Evolutionary conservation across 2,329 filamentous ascomycete species (phyloP).

Genomic region (Proliferodiscus dingleyae): DNA sequence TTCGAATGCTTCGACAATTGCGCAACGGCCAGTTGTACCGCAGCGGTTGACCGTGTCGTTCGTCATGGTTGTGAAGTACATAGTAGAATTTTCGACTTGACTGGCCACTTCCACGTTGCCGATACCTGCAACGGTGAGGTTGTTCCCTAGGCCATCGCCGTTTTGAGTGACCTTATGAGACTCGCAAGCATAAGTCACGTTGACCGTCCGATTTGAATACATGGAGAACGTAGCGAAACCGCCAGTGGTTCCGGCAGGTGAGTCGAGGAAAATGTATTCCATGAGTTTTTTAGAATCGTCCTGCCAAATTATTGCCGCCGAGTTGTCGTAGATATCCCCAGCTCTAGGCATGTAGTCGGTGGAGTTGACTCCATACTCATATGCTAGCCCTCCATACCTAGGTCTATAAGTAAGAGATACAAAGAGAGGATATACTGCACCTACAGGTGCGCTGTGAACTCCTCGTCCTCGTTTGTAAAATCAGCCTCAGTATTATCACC

Average conservation of each 20-base stretch:
- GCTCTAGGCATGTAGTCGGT: conserved; percentile 26
- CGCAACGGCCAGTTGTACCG: conserved; percentile 17
- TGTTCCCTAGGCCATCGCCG: conserved; percentile 28
- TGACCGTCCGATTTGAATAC: conserved; percentile 33
- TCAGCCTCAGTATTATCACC: conserved; percentile 23
- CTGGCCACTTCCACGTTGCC: conserved; percentile 23
- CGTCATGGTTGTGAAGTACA: conserved; percentile 33
- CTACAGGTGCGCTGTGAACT: conserved; percentile 41
- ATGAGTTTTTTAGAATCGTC: conserved; percentile 19
- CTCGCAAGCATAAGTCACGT: conserved; percentile 28
- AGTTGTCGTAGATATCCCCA: conserved; percentile 18
- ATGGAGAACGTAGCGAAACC: conserved; percentile 20
- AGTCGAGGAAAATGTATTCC: conserved; percentile 38
- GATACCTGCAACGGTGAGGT: conserved; percentile 28
- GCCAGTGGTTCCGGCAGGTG: conserved; percentile 7
- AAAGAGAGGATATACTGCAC: background rate
- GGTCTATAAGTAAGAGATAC: background rate
- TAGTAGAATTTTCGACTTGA: conserved; percentile 32
- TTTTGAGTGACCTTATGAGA: conserved; percentile 30
- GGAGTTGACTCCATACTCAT: conserved; percentile 25
- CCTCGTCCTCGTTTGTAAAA: conserved; percentile 30
- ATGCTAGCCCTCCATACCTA: conserved; percentile 38
- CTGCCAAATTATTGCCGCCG: conserved; percentile 13
- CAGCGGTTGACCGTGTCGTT: conserved; percentile 11
- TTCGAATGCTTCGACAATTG: conserved; percentile 36